Base-by-base conservation (phyloP, 2,329 filamentous ascomycete species). In the Blastomyces silverae region DNA sequence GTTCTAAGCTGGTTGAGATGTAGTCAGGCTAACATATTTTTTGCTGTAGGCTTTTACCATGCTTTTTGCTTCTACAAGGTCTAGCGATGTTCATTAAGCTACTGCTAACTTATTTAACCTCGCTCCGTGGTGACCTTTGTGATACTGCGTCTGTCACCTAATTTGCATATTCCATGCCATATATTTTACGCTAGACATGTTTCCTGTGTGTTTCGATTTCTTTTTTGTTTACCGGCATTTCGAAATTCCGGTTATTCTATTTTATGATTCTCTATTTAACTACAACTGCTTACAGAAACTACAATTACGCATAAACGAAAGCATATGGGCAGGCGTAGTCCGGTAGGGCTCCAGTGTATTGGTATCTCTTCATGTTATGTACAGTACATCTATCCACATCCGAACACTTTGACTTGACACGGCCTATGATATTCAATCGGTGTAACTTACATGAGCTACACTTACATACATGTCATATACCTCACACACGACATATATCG, bases 21-120 rank as follows among this genome's bases (percentile, higher is more conserved):
- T 17, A 4, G 11, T 61, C 8, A 34, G 28, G 25, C 62, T 63
- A 31, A 63, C 62, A n/a, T 17, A 5, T 1, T 34, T 50, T 39
- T 20, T 15, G 50, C n/a, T 20, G 20, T 70, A 73, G 82, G 81
- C 71, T 96, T 97, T 73, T 97, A 97, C 73, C 85, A 95, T 71
- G 92, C 90, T 1, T 97, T 97, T 73, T 96, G 92, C 79, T 97
- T 97, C 77, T 96, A 97, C 79, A 96, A 97, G 81, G 91, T 95
- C 57, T 94, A 82, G 69, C 8, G 22, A 66, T 50, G 62, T 64
- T 50, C 42, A 39, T n/a, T 22, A 46, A 17, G 15, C 37, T n/a
- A 37, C 31, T 31, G 22, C 31, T 20, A 6, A 20, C 22, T 44
- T 56, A 52, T 34, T 15, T 25, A 52, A 52, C 44, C 34, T 25